phyloP scores from a whole-genome alignment of 2,329 filamentous ascomycete genomes.

The Apiospora aurea region DNA sequence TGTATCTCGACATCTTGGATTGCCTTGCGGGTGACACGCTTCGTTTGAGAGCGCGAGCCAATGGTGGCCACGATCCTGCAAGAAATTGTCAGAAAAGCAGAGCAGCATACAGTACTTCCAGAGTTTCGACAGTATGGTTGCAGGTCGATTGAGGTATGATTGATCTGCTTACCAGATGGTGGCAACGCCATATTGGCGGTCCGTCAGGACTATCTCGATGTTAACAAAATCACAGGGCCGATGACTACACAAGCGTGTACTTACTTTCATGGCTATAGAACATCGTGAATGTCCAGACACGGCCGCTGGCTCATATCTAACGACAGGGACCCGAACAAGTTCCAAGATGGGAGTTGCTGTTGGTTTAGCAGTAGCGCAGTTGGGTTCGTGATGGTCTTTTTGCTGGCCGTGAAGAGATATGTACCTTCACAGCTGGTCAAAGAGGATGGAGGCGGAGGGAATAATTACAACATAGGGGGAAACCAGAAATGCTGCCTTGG shows the following conservation, averaged over 20 bases:
- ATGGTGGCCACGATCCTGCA: constrained; percentile 89
- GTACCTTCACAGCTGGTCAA: background rate
- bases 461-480: background rate
- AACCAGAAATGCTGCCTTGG: background rate
- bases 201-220: constrained; percentile 71
- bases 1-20: constrained; percentile 88
- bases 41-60: constrained; percentile 73
- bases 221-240: constrained; percentile 34
- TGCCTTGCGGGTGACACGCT: constrained; percentile 81
- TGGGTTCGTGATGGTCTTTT: background rate
- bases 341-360: background rate
- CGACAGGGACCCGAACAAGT: background rate
- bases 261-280: constrained; percentile 96
- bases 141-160: background rate
- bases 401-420: background rate
- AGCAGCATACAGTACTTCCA: background rate
- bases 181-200: constrained; percentile 86
- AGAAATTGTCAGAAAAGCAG: constrained; percentile 11
- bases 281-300: constrained; percentile 61
- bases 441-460: background rate
- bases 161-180: constrained; percentile 78
- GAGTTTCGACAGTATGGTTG: background rate
- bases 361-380: too few relatives aligned
- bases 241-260: constrained; percentile 39
- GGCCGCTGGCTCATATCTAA: background rate